Percentiles rank a stretch among this genome's conserved stretches.
Conservation (phyloP, 2,329 filamentous ascomycete genomes). For the Neofusicoccum laricinum region DNA sequence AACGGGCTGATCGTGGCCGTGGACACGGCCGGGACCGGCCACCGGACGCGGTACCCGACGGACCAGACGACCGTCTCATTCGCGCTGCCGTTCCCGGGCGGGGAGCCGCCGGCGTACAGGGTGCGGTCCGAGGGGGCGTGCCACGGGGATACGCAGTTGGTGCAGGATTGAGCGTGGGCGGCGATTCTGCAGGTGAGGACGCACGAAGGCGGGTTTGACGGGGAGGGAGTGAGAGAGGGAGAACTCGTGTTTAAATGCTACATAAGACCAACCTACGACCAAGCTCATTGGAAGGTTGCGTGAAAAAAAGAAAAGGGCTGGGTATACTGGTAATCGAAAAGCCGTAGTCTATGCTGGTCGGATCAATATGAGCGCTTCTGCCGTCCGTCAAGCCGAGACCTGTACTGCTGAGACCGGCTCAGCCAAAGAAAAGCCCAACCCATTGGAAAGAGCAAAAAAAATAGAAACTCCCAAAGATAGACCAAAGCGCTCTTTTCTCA, state of each 20-base stretch:
- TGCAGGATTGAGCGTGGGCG: neutral
- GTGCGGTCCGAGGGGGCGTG: slow-evolving; percentile 8
- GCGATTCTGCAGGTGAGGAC: neutral
- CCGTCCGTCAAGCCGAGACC: too few species aligned
- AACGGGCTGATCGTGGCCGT: slow-evolving; percentile 31
- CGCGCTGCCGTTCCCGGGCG: slow-evolving; percentile 27
- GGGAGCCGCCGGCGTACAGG: slow-evolving; percentile 23
- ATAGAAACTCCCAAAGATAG: too few species aligned
- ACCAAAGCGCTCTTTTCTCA: neutral
- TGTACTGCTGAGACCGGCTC: too few species aligned
- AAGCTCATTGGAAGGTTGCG: too few species aligned
- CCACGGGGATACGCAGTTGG: neutral
- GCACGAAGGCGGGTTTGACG: neutral
- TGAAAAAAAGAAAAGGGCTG: too few species aligned
- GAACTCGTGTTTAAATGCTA: too few species aligned
- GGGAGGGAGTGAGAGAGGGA: neutral
- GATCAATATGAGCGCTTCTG: too few species aligned
- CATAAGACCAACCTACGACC: too few species aligned
- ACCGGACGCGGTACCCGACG: slow-evolving; percentile 31
- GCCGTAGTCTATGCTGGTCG: too few species aligned
- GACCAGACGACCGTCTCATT: slow-evolving; percentile 30
- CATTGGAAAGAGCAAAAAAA: too few species aligned
- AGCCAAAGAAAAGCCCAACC: too few species aligned
- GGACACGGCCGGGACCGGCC: slow-evolving; percentile 31
- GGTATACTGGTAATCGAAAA: too few species aligned